Evolutionary conservation across 345 rosid genomes (phyloP).

Genomic region (Hypericum perforatum): DNA sequence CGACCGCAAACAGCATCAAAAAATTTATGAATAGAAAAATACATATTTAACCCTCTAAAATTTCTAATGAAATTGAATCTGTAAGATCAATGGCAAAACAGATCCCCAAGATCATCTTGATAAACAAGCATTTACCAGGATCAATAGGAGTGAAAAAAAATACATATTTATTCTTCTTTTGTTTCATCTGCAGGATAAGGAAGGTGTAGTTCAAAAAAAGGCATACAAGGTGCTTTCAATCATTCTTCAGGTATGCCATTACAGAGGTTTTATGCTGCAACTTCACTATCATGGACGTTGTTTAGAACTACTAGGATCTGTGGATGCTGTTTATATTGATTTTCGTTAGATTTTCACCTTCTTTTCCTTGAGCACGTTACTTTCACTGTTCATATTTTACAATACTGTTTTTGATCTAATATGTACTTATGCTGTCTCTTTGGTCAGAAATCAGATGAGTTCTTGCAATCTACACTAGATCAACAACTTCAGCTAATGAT

Average conservation of each 20-base stretch:
- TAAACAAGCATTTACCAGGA: no score
- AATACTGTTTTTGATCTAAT: constrained; percentile 2
- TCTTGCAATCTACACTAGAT: constrained; percentile 46
- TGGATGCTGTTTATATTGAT: no score
- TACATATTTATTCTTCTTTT: constrained; percentile 2
- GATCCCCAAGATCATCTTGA: no score
- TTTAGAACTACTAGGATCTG: no score
- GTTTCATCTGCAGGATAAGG: constrained; percentile 48
- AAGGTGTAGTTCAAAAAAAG: constrained; percentile 76
- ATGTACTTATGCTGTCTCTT: neutral
- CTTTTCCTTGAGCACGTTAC: no score
- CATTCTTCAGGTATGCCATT: constrained; percentile 53
- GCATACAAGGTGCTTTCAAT: constrained; percentile 83
- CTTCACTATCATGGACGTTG: no score
- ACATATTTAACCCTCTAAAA: no score
- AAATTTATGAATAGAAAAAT: no score
- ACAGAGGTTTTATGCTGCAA: neutral
- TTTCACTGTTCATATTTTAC: neutral
- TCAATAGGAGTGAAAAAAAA: neutral
- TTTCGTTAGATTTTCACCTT: no score
- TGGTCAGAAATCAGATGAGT: constrained; percentile 48
- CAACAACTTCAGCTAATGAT: constrained; percentile 65
- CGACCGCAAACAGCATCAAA: no score
- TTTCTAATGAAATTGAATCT: no score
- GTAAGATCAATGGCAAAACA: no score